Percentiles rank a stretch among this genome's conserved stretches.
phyloP scores from a whole-genome alignment of 768 basidiomycete species.

The Dendrothele bispora region DNA sequence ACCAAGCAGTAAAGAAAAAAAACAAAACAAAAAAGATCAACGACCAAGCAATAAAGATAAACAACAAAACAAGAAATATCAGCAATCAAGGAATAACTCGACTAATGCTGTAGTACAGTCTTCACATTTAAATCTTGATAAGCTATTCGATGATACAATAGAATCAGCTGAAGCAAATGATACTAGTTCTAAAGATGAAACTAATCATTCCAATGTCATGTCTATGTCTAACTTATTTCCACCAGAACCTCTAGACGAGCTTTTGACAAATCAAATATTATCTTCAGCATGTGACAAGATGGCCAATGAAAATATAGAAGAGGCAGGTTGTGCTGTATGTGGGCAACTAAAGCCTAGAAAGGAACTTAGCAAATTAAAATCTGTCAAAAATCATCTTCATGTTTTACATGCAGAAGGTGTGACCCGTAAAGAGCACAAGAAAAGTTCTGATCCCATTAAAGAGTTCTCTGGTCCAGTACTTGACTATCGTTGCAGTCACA shows the following conservation, averaged over 20 bases:
- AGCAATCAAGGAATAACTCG: no score
- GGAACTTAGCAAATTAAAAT: constrained; percentile 8
- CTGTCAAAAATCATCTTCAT: constrained; percentile 1
- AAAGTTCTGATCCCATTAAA: constrained; percentile 4
- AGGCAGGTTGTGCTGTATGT: constrained; percentile 17
- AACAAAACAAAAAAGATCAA: no score
- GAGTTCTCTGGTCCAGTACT: constrained; percentile 16
- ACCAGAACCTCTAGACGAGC: not conserved
- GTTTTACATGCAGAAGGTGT: constrained; percentile 7
- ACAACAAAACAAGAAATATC: no score
- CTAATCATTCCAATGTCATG: no score
- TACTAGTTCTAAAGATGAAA: no score
- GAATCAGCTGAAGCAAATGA: no score
- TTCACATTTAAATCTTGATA: no score
- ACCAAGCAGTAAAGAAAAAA: no score
- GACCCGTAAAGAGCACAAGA: constrained; percentile 6
- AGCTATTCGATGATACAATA: no score
- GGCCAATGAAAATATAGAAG: not conserved
- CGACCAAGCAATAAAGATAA: no score
- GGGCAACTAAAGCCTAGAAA: constrained; percentile 6
- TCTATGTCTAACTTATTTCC: no score
- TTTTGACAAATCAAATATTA: not conserved
- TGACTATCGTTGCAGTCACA: constrained; percentile 3
- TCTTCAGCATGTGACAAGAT: not conserved
- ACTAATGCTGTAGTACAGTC: no score